Percentiles rank a stretch among this genome's conserved stretches.
phyloP scores from a whole-genome alignment of 768 basidiomycete species.

The Tricholoma matsutake region DNA sequence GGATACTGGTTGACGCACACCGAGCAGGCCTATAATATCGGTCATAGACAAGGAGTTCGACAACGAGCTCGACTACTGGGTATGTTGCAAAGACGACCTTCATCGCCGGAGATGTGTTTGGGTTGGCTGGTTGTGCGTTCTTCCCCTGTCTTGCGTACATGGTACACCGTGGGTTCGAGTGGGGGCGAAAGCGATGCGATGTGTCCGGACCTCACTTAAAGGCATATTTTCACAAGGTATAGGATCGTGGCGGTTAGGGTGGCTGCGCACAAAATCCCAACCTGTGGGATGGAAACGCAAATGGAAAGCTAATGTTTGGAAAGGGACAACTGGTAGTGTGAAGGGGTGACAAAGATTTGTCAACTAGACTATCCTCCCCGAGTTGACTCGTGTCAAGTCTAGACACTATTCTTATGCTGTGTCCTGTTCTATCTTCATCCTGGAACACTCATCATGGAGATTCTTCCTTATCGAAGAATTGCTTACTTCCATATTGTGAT shows the following conservation, averaged over 20 bases:
- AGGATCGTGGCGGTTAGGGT: slow-evolving; percentile 17
- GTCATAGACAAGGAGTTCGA: slow-evolving; percentile 22
- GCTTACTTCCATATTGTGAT: no score
- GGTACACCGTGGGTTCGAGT: slow-evolving; percentile 27
- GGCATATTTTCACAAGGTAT: slow-evolving; percentile 22
- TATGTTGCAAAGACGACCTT: slow-evolving; percentile 18
- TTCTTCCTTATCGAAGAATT: no score
- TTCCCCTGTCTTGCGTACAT: slow-evolving; percentile 26
- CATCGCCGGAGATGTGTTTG: slow-evolving; percentile 24
- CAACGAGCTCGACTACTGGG: slow-evolving; percentile 26
- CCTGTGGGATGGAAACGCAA: slow-evolving; percentile 20
- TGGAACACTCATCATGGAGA: no score
- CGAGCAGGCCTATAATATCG: slow-evolving; percentile 14
- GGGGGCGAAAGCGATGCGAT: slow-evolving; percentile 5
- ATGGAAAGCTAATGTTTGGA: slow-evolving; percentile 22
- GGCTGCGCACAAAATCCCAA: slow-evolving; percentile 24
- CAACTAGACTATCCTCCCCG: no score
- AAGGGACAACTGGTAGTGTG: slow-evolving; percentile 12
- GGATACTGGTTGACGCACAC: slow-evolving; percentile 7
- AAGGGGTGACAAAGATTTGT: slow-evolving; percentile 2
- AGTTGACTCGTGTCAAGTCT: no score
- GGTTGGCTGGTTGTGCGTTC: slow-evolving; percentile 25
- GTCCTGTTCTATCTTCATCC: no score
- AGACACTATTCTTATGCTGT: no score
- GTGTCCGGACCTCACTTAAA: slow-evolving; percentile 16